Evolutionary conservation across 2,329 filamentous ascomycete genomes (phyloP), one percentile per base, ranked within the genome.

Genomic region (Claviceps sp.): DNA sequence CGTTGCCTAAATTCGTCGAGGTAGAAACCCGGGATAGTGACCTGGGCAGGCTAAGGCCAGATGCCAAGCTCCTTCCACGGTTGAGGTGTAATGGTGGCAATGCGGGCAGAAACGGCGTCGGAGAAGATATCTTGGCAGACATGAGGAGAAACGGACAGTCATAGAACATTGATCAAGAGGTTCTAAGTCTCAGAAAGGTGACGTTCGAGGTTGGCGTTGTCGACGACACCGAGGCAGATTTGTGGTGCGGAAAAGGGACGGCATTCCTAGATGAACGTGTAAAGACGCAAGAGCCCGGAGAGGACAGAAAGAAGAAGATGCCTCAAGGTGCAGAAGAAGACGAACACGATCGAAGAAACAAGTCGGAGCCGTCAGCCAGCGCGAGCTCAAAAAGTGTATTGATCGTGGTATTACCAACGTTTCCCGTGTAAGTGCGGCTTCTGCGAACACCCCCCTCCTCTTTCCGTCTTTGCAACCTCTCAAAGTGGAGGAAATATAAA

Each of bases 1-100:
- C 74, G 62, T 63, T 62, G 52, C 59, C 62, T 50, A 56, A 51
- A 42, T 50, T 53, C 40, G 51, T 49, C 48, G 56, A 52, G 51
- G 56, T 52, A 54, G 59, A 43, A 50, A 51, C 52, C 49, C 59
- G 54, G 43, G 56, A 52, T 40, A 54, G 57, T 30, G 58, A 56
- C 56, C 63, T 63, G 42, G 59, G 59, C 48, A 60, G 54, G 24
- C 54, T 50, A 43, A 58, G 51, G 50, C 51, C 47, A 24, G 54
- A 56, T 47, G 53, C 55, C 40, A 55, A 52, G 40, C 54, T 52
- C 41, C 54, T 53, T 59, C 54, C 54, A 50, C 54, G 58, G 47
- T 54, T 47, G 53, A 55, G 57, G 55, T 49, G 55, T 55, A 54
- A 52, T 20, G 57, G 53, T 44, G 59, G 59, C 44, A 59, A 59